These are phyloP conservation scores for Quaeritorhiza haematococci DNA, from an alignment of 371 early-diverging fungal species.

Conservation along the genomic window DNA sequence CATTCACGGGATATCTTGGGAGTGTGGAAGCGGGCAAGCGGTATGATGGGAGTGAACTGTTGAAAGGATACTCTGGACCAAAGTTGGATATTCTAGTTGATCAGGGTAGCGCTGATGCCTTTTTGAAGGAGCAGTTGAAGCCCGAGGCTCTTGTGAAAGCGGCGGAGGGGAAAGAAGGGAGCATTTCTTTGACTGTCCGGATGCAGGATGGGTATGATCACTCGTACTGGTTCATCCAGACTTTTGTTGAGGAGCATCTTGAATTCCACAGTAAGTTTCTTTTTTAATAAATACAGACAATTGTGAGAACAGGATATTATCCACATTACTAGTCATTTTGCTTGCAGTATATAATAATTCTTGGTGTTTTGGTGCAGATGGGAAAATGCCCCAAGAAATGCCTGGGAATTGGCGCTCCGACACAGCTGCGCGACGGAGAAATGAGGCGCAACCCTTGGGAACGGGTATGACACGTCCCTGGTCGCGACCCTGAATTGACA, in stretches of 20 bases:
- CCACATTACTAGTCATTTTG: too few relatives aligned
- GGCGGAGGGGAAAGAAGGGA: constrained; percentile 31
- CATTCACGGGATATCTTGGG: constrained; percentile 73
- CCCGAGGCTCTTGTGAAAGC: constrained; percentile 52
- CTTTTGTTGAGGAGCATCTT: constrained; percentile 75
- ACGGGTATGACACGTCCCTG: too few relatives aligned
- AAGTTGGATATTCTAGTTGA: constrained; percentile 42
- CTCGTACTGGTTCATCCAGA: constrained; percentile 74
- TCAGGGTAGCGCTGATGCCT: constrained; percentile 67
- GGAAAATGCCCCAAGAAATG: too few relatives aligned
- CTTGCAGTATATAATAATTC: too few relatives aligned
- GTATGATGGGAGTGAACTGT: constrained; percentile 72
- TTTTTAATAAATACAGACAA: too few relatives aligned
- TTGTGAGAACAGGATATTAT: too few relatives aligned
- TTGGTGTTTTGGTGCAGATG: too few relatives aligned
- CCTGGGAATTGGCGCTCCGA: too few relatives aligned
- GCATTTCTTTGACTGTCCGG: constrained; percentile 48
- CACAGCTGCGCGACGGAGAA: too few relatives aligned
- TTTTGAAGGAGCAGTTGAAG: constrained; percentile 59
- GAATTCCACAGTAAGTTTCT: constrained; percentile 63
- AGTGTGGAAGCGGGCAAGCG: constrained; percentile 50
- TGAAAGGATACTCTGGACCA: constrained; percentile 31
- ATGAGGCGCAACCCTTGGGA: too few relatives aligned
- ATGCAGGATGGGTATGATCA: constrained; percentile 82
- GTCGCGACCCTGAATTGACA: too few relatives aligned